A percentile compares a stretch with the other conserved stretches of the same genome.
phyloP scores from a whole-genome alignment of 306 rosid species.

The Fragaria iinumae region DNA sequence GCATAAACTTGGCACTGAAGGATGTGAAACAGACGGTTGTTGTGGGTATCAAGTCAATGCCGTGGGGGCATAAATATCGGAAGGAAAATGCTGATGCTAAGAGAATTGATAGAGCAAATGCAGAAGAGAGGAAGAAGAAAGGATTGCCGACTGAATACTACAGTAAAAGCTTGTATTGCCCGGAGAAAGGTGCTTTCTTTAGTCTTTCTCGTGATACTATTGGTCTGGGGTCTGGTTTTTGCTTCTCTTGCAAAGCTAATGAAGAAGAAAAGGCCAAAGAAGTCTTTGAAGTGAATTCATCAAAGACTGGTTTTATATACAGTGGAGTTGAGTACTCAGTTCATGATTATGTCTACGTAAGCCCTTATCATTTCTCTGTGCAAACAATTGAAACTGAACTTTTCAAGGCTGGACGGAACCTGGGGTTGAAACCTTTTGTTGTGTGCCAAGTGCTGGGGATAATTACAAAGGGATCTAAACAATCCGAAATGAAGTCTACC shows the following conservation, averaged over 20 bases:
- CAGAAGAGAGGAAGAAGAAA: conserved; percentile 83
- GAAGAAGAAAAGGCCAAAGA: conserved; percentile 54
- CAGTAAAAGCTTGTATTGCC: conserved; percentile 84
- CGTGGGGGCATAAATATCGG: conserved; percentile 82
- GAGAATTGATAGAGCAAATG: conserved; percentile 60
- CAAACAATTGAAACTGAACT: conserved; percentile 53
- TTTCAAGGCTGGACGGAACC: conserved; percentile 77
- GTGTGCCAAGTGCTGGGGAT: conserved; percentile 80
- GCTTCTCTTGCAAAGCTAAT: conserved; percentile 64
- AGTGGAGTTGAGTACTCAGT: conserved; percentile 59
- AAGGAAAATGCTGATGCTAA: conserved; percentile 56
- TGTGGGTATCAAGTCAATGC: conserved; percentile 43
- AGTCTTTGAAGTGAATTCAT: conserved; percentile 51
- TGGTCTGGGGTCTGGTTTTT: conserved; percentile 75
- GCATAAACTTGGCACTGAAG: conserved; percentile 53
- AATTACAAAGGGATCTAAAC: conserved; percentile 47
- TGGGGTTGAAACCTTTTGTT: conserved; percentile 76
- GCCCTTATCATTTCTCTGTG: conserved; percentile 55
- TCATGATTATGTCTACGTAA: conserved; percentile 59
- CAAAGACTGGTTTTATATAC: conserved; percentile 52
- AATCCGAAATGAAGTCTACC: conserved; percentile 43
- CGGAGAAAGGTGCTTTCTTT: conserved; percentile 83
- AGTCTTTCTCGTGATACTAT: conserved; percentile 54
- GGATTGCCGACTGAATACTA: conserved; percentile 70
- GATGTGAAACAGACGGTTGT: conserved; percentile 46